Conservation (phyloP, 73 alveolate genomes). For the Paraurostyla sp. region DNA sequence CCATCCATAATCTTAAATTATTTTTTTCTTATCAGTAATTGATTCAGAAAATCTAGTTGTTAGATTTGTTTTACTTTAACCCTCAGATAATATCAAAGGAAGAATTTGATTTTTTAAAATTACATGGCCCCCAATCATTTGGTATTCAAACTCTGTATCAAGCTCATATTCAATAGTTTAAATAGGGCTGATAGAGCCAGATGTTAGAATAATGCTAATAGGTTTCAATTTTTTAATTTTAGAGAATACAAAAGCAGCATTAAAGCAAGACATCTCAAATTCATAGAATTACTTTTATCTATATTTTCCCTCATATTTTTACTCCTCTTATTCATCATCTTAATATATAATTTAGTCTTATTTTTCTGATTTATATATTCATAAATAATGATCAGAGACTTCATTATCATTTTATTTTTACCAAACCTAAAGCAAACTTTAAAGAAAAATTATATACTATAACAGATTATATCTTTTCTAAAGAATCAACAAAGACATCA, state of each 20-base stretch:
- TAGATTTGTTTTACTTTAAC: conserved; percentile 60
- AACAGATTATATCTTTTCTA: not conserved
- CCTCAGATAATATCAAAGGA: conserved; percentile 30
- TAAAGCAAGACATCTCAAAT: not conserved
- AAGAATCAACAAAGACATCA: not conserved
- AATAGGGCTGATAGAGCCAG: conserved; percentile 87
- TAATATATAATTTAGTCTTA: too few species aligned
- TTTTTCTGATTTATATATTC: too few species aligned
- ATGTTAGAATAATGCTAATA: conserved; percentile 63
- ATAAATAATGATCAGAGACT: conserved; percentile 58
- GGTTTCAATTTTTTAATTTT: not conserved
- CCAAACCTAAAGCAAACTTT: not conserved
- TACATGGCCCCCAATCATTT: conserved; percentile 71
- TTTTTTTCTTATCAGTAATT: not conserved
- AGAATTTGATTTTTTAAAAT: conserved; percentile 53
- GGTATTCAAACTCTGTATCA: conserved; percentile 49
- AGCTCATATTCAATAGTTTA: conserved; percentile 69
- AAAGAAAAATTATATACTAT: not conserved
- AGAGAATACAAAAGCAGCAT: not conserved
- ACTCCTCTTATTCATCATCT: too few species aligned
- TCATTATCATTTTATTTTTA: not conserved
- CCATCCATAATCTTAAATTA: conserved; percentile 64
- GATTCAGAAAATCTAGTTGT: conserved; percentile 43
- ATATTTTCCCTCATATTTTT: too few species aligned
- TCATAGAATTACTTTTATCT: conserved; percentile 4